Evolutionary conservation across 2,329 filamentous ascomycete genomes (phyloP).

Genomic region (Diaporthe citriasiana): DNA sequence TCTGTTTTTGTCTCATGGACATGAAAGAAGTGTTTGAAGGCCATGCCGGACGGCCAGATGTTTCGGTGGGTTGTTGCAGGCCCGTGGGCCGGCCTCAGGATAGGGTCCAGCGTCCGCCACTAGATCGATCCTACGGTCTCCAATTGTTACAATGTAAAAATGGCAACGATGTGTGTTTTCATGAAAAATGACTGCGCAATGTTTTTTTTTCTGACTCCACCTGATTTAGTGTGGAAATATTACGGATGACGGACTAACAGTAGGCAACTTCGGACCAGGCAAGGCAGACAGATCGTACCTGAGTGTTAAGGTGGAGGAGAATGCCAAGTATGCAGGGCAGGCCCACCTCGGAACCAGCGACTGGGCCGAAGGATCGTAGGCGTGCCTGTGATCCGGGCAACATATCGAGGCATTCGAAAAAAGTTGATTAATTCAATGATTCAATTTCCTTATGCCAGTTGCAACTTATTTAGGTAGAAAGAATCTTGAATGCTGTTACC

Average conservation of each 20-base stretch:
- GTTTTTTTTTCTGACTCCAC: too few species aligned
- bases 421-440: not conserved
- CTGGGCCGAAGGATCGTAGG: not conserved
- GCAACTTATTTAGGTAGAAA: too few species aligned
- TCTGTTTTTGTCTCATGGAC: not conserved
- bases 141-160: not conserved
- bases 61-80: constrained; percentile 23
- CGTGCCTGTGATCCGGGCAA: not conserved
- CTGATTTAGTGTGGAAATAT: not conserved
- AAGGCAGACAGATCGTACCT: not conserved
- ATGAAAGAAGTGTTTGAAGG: not conserved
- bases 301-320: not conserved
- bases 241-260: not conserved
- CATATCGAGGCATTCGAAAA: not conserved
- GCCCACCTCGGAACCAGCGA: not conserved
- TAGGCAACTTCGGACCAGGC: not conserved
- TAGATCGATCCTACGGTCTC: constrained; percentile 19
- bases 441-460: not conserved
- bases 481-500: not conserved
- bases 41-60: not conserved
- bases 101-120: not conserved
- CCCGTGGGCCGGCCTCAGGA: not conserved
- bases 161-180: not conserved
- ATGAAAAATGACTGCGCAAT: not conserved
- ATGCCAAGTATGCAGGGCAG: not conserved